Evolutionary conservation across 768 basidiomycete genomes (phyloP), one percentile per base, ranked within the genome.

Genomic region (Pisolithus microcarpus): DNA sequence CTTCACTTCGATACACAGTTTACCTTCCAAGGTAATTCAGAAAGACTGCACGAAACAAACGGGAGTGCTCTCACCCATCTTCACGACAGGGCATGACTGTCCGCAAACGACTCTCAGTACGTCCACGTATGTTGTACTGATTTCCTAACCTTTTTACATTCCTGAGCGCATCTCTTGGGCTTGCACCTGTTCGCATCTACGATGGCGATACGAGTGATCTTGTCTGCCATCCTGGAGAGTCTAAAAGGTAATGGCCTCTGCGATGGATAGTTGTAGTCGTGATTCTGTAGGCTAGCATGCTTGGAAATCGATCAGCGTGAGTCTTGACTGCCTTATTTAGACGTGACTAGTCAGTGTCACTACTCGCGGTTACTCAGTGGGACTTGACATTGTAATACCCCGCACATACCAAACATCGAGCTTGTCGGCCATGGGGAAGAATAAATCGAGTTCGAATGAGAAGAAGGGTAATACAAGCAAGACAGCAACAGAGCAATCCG

Each of bases 1-100:
- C 68, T 92, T 94, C 57, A 99, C 96, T 72, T 98, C 96, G 59
- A 98, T 98, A 75, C 96, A 99, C 21, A 99, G 77, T 71, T 96
- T 97, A 16, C 96, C 91, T 93, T 58, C 5, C 19, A 40, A 24
- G 18, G 5, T n/a, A 3, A 3, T 18, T 31, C 18, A 1, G 21
- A 26, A 52, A 26, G 6, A 38, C 1, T 9, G 5, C 5, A 15
- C 7, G 16, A 9, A 38, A 34, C 45, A 21, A 26, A 38, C 19
- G 19, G 8, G 52, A 36, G 40, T 46, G 15, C 19, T 64, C 76
- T 52, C 63, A 90, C 91, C 93, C 93, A 96, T 96, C 74, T 91
- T 91, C 50, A 96, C 93, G 45, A 96, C 94, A 16, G 94, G 94
- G 77, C 94, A 97, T 70, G 87, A 87, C 84, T 85, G 55, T 57